Percentiles rank a stretch among this genome's conserved stretches.
phyloP scores from a whole-genome alignment of 2,329 filamentous ascomycete genomes.

The Alternaria infectoria region DNA sequence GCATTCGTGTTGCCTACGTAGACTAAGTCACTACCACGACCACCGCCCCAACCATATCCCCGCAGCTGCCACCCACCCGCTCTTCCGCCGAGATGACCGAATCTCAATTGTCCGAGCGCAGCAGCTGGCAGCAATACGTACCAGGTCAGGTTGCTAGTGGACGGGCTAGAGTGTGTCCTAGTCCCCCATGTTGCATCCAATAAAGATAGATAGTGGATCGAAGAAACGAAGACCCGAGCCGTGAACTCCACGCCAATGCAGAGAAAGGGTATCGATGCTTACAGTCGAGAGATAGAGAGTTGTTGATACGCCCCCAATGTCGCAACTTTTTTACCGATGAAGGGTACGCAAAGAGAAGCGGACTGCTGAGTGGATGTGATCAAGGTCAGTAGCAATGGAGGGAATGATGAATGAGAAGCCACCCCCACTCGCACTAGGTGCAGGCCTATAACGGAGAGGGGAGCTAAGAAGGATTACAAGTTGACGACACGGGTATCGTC shows the following conservation, averaged over 20 bases:
- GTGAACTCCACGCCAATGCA: conserved; percentile 5
- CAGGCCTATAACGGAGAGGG: not conserved
- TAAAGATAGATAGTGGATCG: not conserved
- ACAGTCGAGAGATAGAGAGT: conserved; percentile 1
- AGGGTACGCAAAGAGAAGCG: not conserved
- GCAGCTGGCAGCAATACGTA: not conserved
- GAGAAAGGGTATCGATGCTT: conserved; percentile 6
- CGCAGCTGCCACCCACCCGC: not conserved
- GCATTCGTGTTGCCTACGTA: not conserved
- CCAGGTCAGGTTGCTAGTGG: not conserved
- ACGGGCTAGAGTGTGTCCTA: not conserved
- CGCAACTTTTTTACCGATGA: not conserved
- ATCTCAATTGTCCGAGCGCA: conserved; percentile 4
- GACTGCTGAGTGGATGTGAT: not conserved
- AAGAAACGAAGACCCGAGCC: not conserved
- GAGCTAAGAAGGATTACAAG: conserved; percentile 20
- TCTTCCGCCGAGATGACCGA: conserved; percentile 5
- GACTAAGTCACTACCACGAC: not conserved
- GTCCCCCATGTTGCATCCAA: not conserved
- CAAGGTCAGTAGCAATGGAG: conserved; percentile 13
- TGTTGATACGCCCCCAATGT: not conserved
- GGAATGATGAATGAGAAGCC: not conserved
- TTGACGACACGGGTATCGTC: conserved; percentile 50
- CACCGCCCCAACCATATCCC: not conserved
- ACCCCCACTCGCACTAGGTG: not conserved